Evolutionary conservation across 2,329 filamentous ascomycete species (phyloP), one percentile per base, ranked within the genome.

Genomic region (Diaporthe citri): DNA sequence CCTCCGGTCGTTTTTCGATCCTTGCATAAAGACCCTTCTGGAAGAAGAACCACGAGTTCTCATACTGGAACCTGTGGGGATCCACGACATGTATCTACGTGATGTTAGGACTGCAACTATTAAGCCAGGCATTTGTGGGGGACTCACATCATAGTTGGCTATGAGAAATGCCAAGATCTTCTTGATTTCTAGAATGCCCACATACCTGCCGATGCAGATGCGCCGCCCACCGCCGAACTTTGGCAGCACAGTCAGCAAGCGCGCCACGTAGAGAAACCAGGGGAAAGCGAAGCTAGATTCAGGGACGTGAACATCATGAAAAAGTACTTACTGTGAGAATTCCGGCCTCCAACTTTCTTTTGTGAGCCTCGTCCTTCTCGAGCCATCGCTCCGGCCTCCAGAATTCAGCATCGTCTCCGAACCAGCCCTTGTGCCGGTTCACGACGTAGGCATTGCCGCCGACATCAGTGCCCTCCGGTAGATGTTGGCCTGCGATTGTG

Each of bases 181-280:
- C 67, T 81, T 81, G 28, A 82, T 69, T 69, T 82, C 81, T 13
- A 82, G 57, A 22, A 81, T 77, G 10, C 77, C 80, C 36, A 82
- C 66, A 59, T 80, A 75, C 36, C 76, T 78, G 13, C 80, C 80
- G 8, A 80, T 72, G 72, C 80, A 81, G 28, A 80, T 76, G 5
- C 80, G 78, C n/a, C 77, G 67, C 2, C 80, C 80, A 52, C 78
- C 77, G 31, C 78, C 78, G 55, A 79, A 80, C 79, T 80, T 36
- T 36, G 17, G 39, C 57, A 34, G 25, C 8, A n/a, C 34, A 36
- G 20, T 75, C 9, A 75, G 73, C 52, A 52, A 59, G 22, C 17
- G 28, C n/a, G 60, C 13, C 25, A n/a, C 20, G 51, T 20, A 34
- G 12, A 12, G 31, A 15, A 36, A 41, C 2, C 28, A 36, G 51